These are phyloP conservation scores for Platismatia glauca DNA, from an alignment of 495 filamentous ascomycete genomes.

Conservation along the genomic window DNA sequence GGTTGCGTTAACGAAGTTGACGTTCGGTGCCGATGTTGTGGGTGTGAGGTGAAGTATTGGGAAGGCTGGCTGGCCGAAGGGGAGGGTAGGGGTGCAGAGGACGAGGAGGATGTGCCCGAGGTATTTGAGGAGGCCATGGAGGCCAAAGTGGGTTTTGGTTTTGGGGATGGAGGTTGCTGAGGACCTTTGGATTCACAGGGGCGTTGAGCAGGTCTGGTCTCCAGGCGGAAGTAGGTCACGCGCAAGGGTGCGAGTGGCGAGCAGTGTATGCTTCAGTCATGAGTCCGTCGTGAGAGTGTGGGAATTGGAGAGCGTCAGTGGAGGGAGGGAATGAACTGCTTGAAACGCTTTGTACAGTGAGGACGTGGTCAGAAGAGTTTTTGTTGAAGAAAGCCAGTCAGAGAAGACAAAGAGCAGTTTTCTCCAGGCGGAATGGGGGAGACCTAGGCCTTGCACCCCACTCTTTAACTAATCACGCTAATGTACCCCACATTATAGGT, in stretches of 20 bases:
- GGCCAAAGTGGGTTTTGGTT: background rate
- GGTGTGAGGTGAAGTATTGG: conserved; percentile 14
- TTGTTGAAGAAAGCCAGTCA: background rate
- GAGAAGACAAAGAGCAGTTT: background rate
- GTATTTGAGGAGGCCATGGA: conserved; percentile 10
- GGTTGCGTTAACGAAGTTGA: conserved; percentile 2
- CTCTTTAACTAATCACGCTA: background rate
- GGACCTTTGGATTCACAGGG: background rate
- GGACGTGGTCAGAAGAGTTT: background rate
- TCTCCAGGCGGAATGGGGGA: background rate
- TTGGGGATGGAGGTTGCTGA: background rate
- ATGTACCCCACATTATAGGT: conserved; percentile 1
- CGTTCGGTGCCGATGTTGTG: conserved; percentile 6
- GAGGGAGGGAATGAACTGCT: background rate
- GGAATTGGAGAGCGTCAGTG: background rate
- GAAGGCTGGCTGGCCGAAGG: conserved; percentile 19
- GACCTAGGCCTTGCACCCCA: background rate
- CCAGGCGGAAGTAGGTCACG: background rate
- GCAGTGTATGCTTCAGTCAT: background rate
- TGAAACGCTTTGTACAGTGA: background rate
- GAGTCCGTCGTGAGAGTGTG: background rate
- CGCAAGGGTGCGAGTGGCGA: background rate
- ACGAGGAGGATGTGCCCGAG: conserved; percentile 4
- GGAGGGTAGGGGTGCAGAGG: conserved; percentile 12
- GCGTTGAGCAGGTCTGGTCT: background rate